phyloP scores from a whole-genome alignment of 2,329 filamentous ascomycete genomes.

The Clarireedia homoeocarpa region DNA sequence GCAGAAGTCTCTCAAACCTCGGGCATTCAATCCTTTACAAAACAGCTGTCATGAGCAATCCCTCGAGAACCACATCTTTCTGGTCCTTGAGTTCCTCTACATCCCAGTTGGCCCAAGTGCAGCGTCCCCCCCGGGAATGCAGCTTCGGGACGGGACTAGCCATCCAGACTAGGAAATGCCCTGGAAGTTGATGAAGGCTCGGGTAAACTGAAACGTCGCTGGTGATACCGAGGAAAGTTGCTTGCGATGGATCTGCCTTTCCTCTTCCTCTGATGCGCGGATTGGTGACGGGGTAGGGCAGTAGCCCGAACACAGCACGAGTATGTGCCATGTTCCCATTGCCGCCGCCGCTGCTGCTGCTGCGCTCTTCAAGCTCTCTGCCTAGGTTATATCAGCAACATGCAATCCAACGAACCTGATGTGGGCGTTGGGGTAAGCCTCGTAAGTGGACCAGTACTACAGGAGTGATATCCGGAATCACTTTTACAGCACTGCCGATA shows the following conservation, averaged over 20 bases:
- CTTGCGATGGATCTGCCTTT: constrained; percentile 18
- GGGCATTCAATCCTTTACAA: neutral
- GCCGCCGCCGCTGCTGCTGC: neutral
- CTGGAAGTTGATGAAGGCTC: constrained; percentile 25
- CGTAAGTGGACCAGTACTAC: too few relatives aligned
- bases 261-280: constrained; percentile 23
- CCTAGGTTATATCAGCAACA: constrained; percentile 19
- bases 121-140: constrained; percentile 36
- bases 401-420: constrained; percentile 5
- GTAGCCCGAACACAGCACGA: constrained; percentile 33
- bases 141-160: constrained; percentile 32
- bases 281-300: constrained; percentile 26
- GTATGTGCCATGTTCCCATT: constrained; percentile 5
- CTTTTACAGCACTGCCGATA: too few relatives aligned
- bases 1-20: neutral
- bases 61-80: neutral
- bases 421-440: too few relatives aligned
- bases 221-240: constrained; percentile 8
- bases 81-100: constrained; percentile 34
- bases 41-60: neutral
- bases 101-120: constrained; percentile 42
- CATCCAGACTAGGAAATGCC: constrained; percentile 6
- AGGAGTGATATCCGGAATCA: too few relatives aligned
- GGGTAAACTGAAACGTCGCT: constrained; percentile 11
- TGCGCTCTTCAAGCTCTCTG: constrained; percentile 1